Evolutionary conservation across 164 flowering plant species (phyloP).

Genomic region (Warburgia ugandensis): DNA sequence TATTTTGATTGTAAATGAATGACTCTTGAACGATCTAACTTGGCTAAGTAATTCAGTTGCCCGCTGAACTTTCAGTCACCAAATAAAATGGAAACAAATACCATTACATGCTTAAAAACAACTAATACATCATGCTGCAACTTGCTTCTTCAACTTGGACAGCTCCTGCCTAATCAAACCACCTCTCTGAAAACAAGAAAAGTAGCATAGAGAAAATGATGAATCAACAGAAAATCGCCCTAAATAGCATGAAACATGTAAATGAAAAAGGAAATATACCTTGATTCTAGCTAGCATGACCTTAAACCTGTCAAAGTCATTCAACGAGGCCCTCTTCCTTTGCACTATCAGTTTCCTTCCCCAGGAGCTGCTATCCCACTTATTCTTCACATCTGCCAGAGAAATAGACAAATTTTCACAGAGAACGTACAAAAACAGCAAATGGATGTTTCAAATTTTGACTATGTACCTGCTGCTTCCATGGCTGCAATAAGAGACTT

Average conservation of each 20-base stretch:
- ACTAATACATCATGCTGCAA: conserved; percentile 23
- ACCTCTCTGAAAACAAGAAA: conserved; percentile 78
- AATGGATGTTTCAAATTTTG: neutral
- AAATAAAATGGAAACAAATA: too few species aligned
- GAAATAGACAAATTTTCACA: too few species aligned
- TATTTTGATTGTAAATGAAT: too few species aligned
- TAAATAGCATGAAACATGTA: too few species aligned
- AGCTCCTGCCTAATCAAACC: conserved; percentile 72
- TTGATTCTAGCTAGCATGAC: conserved; percentile 81
- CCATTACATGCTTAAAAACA: too few species aligned
- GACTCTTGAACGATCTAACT: too few species aligned
- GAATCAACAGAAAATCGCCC: conserved; percentile 6
- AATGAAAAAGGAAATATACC: too few species aligned
- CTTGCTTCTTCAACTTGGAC: conserved; percentile 61
- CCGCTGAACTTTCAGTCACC: too few species aligned
- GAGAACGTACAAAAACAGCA: too few species aligned
- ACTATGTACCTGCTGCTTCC: conserved; percentile 66
- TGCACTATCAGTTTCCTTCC: conserved; percentile 84
- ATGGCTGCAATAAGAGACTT: conserved; percentile 70
- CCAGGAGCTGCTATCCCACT: conserved; percentile 88
- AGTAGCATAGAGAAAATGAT: too few species aligned
- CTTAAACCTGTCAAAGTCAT: conserved; percentile 87
- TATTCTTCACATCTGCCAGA: conserved; percentile 89
- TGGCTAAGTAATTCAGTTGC: too few species aligned
- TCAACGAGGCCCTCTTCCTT: conserved; percentile 71